Base-by-base conservation (phyloP, 2,329 filamentous ascomycete genomes). In the Achaetomium macrosporum region DNA sequence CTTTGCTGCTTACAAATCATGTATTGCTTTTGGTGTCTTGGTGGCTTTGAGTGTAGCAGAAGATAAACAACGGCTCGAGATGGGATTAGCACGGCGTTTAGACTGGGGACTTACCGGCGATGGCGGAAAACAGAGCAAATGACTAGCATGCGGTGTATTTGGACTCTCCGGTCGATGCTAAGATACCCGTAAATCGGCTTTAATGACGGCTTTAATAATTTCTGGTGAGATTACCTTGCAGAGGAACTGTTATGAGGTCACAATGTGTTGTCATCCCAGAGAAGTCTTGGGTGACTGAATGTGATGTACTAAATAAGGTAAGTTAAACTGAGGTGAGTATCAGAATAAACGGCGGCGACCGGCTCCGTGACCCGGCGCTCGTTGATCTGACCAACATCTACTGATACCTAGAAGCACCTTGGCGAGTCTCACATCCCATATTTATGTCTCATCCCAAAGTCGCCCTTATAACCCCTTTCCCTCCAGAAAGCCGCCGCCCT, bases 161-260 rank as follows among this genome's bases (percentile, higher is more conserved):
- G 25, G 36, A 42, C 16, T 9, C 25, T 35, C 29, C 25, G 12
- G 16, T 15, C 19, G 36, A 31, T 19, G 36, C 25, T 33, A 39
- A 37, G 47, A 54, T 54, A 50, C 51, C 51, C 35, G 13, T 47
- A 47, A 29, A 19, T 42, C 19, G 39, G n/a, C 30, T 43, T 37
- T 12, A 19, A 39, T 37, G 11, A 45, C 46, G 20, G 41, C 31
- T 54, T 42, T 8, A 6, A n/a, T 2, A 5, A n/a, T 16, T 25
- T 25, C 25, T 25, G 25, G 7, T 25, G 25, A 25, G 25, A 25
- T 25, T 7, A 25, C 7, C 4, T 25, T 25, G 25, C 25, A 25
- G 25, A 25, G 25, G 25, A 25, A 25, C 25, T 25, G 4, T 4
- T 7, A 25, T 25, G 25, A 25, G 7, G 25, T 25, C 25, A 4